A percentile compares a stretch with the other conserved stretches of the same genome.
Evolutionary conservation across 208 protist species (phyloP).

Genomic region (Borovskyia barvae): DNA sequence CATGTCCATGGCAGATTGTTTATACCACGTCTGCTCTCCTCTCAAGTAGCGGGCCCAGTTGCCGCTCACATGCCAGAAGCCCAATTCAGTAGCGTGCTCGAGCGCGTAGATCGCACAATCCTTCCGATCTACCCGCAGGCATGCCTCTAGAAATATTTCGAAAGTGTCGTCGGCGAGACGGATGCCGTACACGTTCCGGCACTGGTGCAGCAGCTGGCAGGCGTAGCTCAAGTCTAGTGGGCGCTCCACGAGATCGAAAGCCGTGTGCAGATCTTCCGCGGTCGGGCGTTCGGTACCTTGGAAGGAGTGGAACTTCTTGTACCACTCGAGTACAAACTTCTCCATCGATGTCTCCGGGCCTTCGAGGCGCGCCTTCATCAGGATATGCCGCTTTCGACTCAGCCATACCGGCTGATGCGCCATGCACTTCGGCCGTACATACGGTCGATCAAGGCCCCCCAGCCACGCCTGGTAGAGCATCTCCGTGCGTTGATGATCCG

Average conservation of each 20-base stretch:
- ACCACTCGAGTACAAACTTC: slow-evolving; percentile 89
- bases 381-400: slow-evolving; percentile 83
- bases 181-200: slow-evolving; percentile 83
- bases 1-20: slow-evolving; percentile 62
- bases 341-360: slow-evolving; percentile 84
- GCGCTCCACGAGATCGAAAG: slow-evolving; percentile 86
- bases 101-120: slow-evolving; percentile 82
- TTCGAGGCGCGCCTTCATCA: slow-evolving; percentile 80
- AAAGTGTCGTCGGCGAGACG: slow-evolving; percentile 76
- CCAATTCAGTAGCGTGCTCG: slow-evolving; percentile 73
- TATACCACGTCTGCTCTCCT: slow-evolving; percentile 87
- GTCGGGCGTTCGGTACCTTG: slow-evolving; percentile 79
- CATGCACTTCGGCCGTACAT: slow-evolving; percentile 90
- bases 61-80: slow-evolving; percentile 86
- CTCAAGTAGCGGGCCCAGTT: slow-evolving; percentile 71
- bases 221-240: slow-evolving; percentile 91
- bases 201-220: slow-evolving; percentile 82
- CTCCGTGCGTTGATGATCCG: slow-evolving; percentile 89
- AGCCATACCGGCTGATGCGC: slow-evolving; percentile 88
- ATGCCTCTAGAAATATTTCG: slow-evolving; percentile 86
- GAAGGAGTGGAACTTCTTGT: slow-evolving; percentile 81
- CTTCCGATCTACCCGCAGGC: slow-evolving; percentile 83
- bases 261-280: slow-evolving; percentile 85
- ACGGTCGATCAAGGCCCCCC: slow-evolving; percentile 86
- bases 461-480: slow-evolving; percentile 93